Percentiles rank a stretch among this genome's conserved stretches.
Conservation (phyloP, 1,139 yeast species). For the Sugiyamaella sp. region DNA sequence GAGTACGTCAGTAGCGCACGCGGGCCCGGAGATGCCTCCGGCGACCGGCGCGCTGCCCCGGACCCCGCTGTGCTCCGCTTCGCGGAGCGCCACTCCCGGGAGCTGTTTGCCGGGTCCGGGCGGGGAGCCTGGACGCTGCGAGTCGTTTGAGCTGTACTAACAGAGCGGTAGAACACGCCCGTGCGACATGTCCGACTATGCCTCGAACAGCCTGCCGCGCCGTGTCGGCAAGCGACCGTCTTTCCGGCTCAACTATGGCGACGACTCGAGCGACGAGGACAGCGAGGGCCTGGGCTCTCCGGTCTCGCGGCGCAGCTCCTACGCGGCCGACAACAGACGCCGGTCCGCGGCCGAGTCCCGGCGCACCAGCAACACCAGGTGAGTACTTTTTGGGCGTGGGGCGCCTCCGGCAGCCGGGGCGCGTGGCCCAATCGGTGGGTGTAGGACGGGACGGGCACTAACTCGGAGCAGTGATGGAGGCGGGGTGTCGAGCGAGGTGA, state of each 20-base stretch:
- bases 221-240: constrained; percentile 13
- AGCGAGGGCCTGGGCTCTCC: constrained; percentile 13
- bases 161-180: background rate
- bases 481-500: constrained; percentile 9
- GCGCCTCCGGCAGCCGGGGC: constrained; percentile 4
- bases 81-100: background rate
- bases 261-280: constrained; percentile 17
- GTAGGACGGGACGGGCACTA: background rate
- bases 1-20: too few species aligned
- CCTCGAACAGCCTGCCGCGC: constrained; percentile 3
- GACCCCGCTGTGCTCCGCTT: too few species aligned
- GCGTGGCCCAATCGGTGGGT: constrained; percentile 3
- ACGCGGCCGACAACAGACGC: constrained; percentile 10
- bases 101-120: background rate
- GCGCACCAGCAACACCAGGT: constrained; percentile 12
- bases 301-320: constrained; percentile 11
- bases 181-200: constrained; percentile 19
- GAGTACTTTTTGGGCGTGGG: background rate
- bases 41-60: too few species aligned
- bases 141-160: background rate
- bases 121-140: background rate
- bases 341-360: constrained; percentile 12
- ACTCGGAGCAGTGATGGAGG: constrained; percentile 13
- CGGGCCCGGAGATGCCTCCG: too few species aligned
- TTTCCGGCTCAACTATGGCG: constrained; percentile 15